A percentile compares a stretch with the other conserved stretches of the same genome.
Conservation (phyloP, 371 early-diverging fungal species). For the Lichtheimia hyalospora region DNA sequence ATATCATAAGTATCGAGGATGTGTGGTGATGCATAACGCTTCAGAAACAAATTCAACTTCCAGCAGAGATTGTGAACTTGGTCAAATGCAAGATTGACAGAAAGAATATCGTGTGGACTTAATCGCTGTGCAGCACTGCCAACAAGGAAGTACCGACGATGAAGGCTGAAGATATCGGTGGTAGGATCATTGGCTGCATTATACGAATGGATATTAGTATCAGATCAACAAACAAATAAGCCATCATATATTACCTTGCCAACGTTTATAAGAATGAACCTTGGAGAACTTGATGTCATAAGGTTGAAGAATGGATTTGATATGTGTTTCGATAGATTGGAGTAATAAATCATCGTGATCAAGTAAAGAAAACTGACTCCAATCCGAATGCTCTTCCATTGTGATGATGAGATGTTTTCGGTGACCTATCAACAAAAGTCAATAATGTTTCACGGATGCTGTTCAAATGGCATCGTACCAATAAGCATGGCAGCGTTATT, state of each 20-base stretch:
- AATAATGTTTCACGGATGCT: neutral
- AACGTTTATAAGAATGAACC: conserved; percentile 23
- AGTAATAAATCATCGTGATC: conserved; percentile 32
- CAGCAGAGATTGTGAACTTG: conserved; percentile 39
- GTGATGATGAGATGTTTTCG: conserved; percentile 25
- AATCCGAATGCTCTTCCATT: conserved; percentile 33
- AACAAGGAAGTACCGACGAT: conserved; percentile 33
- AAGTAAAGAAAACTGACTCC: conserved; percentile 24
- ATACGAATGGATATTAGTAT: neutral
- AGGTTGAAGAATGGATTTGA: conserved; percentile 31
- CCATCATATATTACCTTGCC: conserved; percentile 23
- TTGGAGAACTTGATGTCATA: conserved; percentile 27
- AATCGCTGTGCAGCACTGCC: conserved; percentile 33
- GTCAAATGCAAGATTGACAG: conserved; percentile 27
- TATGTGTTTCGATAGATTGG: conserved; percentile 17
- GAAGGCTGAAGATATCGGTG: conserved; percentile 18
- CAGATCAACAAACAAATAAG: neutral
- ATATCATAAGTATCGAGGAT: conserved; percentile 28
- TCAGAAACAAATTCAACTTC: conserved; percentile 31
- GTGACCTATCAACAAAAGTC: conserved; percentile 22
- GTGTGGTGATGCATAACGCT: conserved; percentile 22
- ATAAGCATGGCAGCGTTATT: conserved; percentile 20
- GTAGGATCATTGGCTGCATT: conserved; percentile 3
- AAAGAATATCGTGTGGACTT: conserved; percentile 29
- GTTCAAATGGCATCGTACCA: conserved; percentile 18